Evolutionary conservation across 768 basidiomycete species (phyloP), one percentile per base, ranked within the genome.

Genomic region (Lactarius akahatsu): DNA sequence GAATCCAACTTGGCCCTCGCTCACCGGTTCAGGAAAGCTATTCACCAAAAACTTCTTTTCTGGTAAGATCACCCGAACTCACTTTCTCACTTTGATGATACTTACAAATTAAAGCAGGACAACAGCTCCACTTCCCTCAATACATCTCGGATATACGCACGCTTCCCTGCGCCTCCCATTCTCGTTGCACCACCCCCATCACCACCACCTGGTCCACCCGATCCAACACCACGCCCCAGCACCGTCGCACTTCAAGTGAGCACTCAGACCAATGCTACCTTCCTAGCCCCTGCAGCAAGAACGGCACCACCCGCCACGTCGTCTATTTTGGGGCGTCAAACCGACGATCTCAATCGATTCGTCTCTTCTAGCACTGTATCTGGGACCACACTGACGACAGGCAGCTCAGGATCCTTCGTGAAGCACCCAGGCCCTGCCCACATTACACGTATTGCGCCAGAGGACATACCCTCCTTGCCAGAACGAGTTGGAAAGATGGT

Each of bases 301-400:
- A 66, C 72, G 7, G 75, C 71, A 23, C 73, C 82, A 13, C 81
- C 85, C 73, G 83, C 86, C 32, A 77, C 85, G 9, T 80, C 80
- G 23, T 83, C 86, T 40, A 67, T 85, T 30, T 85, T 82, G 32
- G 74, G 80, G 38, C 78, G 81, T 2, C 78, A 82, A 18, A 85
- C 84, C 68, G 88, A 88, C 20, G 94, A 95, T 73, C 80, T 95
- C 55, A 92, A 90, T 72, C 89, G 95, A 30, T 93, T 92, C 72
- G 92, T 96, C 10, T 96, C 94, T 7, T 90, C 92, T 16, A 92
- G 93, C 72, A 95, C 94, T 10, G 85, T 86, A 15, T 92, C 91
- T 4, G 83, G 82, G 20, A 90, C 89, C 15, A 90, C 89, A 20
- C 74, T 90, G 59, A 90, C 89, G 13, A 79, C 84, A 4, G 86